These are phyloP conservation scores for Colletotrichum musae DNA, from an alignment of 2,329 filamentous ascomycete genomes.

Conservation along the genomic window DNA sequence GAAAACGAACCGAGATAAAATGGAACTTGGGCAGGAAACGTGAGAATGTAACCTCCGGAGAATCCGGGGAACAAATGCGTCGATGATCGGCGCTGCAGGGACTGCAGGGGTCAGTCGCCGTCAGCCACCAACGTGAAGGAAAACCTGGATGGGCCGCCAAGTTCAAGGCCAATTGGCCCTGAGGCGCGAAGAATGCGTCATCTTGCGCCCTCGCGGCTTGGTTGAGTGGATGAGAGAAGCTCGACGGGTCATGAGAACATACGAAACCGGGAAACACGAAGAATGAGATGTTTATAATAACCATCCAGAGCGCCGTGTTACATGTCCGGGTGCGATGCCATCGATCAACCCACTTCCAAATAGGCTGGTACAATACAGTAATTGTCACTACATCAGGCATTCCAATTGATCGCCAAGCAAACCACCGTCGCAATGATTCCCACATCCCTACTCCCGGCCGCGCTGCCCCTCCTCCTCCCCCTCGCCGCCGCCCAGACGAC, in stretches of 20 bases:
- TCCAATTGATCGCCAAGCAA: too few relatives aligned
- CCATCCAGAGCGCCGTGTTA: too few relatives aligned
- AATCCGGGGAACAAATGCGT: neutral
- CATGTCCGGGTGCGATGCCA: too few relatives aligned
- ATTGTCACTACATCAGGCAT: too few relatives aligned
- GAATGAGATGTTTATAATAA: too few relatives aligned
- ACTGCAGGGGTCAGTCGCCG: neutral
- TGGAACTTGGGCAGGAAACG: too few relatives aligned
- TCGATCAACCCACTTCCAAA: too few relatives aligned
- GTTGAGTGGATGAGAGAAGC: constrained; percentile 1
- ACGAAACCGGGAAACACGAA: constrained; percentile 5
- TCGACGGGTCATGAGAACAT: neutral
- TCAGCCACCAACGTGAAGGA: constrained; percentile 2
- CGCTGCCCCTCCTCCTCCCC: neutral
- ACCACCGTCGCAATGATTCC: neutral
- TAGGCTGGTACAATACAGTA: accelerated
- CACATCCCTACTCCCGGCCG: neutral
- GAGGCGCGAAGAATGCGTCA: constrained; percentile 24
- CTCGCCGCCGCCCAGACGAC: constrained; percentile 7
- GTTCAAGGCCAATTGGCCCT: constrained; percentile 19
- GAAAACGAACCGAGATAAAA: too few relatives aligned
- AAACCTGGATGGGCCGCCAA: constrained; percentile 21
- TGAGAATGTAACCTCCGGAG: neutral
- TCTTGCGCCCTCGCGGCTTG: constrained; percentile 1
- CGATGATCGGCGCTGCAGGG: constrained; percentile 2